These are phyloP conservation scores for Pholiota adiposa DNA, from an alignment of 1,284 basidiomycete species.

Conservation along the genomic window DNA sequence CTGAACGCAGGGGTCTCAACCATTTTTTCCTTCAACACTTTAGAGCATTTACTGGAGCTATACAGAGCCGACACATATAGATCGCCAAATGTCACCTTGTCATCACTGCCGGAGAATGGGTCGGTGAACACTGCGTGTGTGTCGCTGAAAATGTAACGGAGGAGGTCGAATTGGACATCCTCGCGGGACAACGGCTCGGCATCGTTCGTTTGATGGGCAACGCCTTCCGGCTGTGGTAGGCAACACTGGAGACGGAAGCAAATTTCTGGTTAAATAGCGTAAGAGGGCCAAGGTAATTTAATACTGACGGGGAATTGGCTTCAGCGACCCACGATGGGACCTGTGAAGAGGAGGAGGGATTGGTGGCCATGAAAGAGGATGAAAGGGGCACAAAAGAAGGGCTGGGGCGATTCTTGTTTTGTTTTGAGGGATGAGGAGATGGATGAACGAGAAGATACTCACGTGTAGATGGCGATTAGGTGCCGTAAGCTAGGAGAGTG, in stretches of 20 bases:
- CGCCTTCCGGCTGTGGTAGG: conserved; percentile 71
- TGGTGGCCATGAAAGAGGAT: conserved; percentile 49
- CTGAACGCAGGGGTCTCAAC: conserved; percentile 79
- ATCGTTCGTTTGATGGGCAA: conserved; percentile 80
- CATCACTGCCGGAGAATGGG: conserved; percentile 45
- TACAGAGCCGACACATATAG: conserved; percentile 84
- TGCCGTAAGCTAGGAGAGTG: conserved; percentile 15
- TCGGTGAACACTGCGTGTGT: conserved; percentile 73
- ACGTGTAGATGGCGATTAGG: conserved; percentile 27
- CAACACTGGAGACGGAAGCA: conserved; percentile 47
- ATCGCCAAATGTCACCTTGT: conserved; percentile 78
- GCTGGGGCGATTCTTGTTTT: conserved; percentile 17
- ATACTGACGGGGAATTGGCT: conserved; percentile 48
- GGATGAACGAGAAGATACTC: conserved; percentile 37
- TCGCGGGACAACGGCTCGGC: conserved; percentile 78
- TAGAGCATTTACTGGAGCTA: conserved; percentile 83
- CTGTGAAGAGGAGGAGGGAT: conserved; percentile 33
- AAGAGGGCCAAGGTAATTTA: conserved; percentile 23
- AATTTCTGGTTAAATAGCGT: conserved; percentile 11
- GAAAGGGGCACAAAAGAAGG: conserved; percentile 39
- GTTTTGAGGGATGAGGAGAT: conserved; percentile 12
- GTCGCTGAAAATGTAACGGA: conserved; percentile 79
- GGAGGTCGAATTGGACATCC: conserved; percentile 87
- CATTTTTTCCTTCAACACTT: conserved; percentile 87
- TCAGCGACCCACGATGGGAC: conserved; percentile 47